A percentile compares a stretch with the other conserved stretches of the same genome.
These are phyloP conservation scores for Hanseniaspora pseudoguilliermondii DNA, from an alignment of 805 yeast species.

Conservation along the genomic window DNA sequence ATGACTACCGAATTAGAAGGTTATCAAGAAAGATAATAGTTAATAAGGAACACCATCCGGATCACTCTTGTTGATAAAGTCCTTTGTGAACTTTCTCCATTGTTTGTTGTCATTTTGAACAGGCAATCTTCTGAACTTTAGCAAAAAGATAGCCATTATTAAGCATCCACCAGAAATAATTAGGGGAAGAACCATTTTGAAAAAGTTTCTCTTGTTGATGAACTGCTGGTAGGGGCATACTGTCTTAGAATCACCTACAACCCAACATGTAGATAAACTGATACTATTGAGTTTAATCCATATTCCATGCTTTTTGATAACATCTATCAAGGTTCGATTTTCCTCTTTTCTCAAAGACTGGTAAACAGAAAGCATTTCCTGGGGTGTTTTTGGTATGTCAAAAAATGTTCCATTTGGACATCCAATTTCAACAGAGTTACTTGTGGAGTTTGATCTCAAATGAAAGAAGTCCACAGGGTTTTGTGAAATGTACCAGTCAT, in stretches of 20 bases:
- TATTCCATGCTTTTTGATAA: slow-evolving; percentile 19
- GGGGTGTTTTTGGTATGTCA: slow-evolving; percentile 38
- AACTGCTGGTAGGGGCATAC: slow-evolving; percentile 62
- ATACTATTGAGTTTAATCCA: slow-evolving; percentile 83
- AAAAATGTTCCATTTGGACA: slow-evolving; percentile 32
- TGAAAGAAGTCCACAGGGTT: slow-evolving; percentile 35
- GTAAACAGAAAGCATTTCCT: slow-evolving; percentile 29
- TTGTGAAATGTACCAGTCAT: slow-evolving; percentile 33
- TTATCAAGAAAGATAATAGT: slow-evolving; percentile 6
- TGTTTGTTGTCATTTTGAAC: slow-evolving; percentile 55
- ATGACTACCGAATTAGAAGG: not conserved
- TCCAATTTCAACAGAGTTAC: slow-evolving; percentile 22
- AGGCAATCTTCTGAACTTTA: slow-evolving; percentile 52
- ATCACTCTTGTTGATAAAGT: slow-evolving; percentile 45
- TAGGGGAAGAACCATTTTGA: slow-evolving; percentile 55
- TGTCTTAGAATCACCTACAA: slow-evolving; percentile 65
- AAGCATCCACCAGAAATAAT: slow-evolving; percentile 43
- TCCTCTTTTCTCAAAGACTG: slow-evolving; percentile 18
- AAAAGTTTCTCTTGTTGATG: slow-evolving; percentile 43
- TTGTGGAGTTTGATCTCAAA: slow-evolving; percentile 16
- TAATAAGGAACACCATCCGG: slow-evolving; percentile 81
- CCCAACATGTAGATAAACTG: slow-evolving; percentile 67
- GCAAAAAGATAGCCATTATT: slow-evolving; percentile 37
- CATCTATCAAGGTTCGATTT: slow-evolving; percentile 4
- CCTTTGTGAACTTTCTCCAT: slow-evolving; percentile 45